Conservation (phyloP, 768 basidiomycete genomes). For the Auricularia sp. region DNA sequence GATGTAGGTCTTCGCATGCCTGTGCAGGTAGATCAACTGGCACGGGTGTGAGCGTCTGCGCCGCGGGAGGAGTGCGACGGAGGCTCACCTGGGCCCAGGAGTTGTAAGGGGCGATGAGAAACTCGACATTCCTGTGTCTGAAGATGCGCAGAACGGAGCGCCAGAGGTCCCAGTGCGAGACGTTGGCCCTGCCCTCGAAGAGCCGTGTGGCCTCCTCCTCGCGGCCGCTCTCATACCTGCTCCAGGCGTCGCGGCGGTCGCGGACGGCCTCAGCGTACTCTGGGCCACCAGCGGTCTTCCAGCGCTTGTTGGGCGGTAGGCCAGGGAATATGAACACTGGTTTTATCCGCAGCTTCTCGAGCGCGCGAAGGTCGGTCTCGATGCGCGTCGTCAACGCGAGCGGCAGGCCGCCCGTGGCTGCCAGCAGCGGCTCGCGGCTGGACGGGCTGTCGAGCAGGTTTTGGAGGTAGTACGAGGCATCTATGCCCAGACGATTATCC, state of each 20-base stretch:
- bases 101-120: constrained; percentile 89
- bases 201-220: constrained; percentile 81
- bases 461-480: constrained; percentile 84
- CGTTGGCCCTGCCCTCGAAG: constrained; percentile 66
- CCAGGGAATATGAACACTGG: constrained; percentile 99
- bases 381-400: constrained; percentile 80
- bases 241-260: constrained; percentile 80
- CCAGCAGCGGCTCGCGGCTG: constrained; percentile 82
- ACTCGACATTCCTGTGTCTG: constrained; percentile 90
- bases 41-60: neutral
- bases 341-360: constrained; percentile 89
- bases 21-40: constrained; percentile 89
- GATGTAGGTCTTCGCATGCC: constrained; percentile 87
- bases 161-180: constrained; percentile 85
- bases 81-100: constrained; percentile 87
- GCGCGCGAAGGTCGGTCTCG: constrained; percentile 80
- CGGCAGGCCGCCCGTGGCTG: constrained; percentile 91
- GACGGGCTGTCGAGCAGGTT: constrained; percentile 64
- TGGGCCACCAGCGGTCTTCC: constrained; percentile 47
- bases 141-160: constrained; percentile 86
- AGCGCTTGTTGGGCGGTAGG: constrained; percentile 64
- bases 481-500: constrained; percentile 92
- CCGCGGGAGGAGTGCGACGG: constrained; percentile 1
- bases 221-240: constrained; percentile 84
- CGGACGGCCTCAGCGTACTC: constrained; percentile 54